phyloP scores from a whole-genome alignment of 2,329 filamentous ascomycete genomes.

The Pseudocercospora vitis region DNA sequence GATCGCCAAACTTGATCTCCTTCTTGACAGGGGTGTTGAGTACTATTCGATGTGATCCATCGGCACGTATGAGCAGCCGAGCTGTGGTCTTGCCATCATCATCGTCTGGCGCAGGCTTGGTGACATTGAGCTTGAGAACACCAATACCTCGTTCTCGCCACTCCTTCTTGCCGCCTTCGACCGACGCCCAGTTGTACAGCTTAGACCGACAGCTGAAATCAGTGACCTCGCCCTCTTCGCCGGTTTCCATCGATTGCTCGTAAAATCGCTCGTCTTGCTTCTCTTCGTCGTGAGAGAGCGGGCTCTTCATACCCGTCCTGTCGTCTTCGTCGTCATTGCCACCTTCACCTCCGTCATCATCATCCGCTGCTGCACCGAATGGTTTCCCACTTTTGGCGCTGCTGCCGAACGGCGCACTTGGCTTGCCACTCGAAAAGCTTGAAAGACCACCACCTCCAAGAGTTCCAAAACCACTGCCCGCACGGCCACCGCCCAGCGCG shows the following conservation, averaged over 20 bases:
- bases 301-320: conserved; percentile 43
- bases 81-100: conserved; percentile 54
- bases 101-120: conserved; percentile 52
- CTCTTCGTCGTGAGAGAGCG: conserved; percentile 55
- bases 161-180: conserved; percentile 54
- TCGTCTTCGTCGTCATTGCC: conserved; percentile 50
- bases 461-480: conserved; percentile 40
- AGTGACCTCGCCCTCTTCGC: conserved; percentile 79
- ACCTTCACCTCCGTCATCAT: conserved; percentile 51
- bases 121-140: conserved; percentile 79
- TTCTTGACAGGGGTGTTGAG: conserved; percentile 81
- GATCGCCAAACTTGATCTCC: conserved; percentile 73
- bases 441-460: conserved; percentile 52
- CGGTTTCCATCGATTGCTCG: conserved; percentile 74
- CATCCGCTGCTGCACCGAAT: conserved; percentile 72
- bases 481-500: conserved; percentile 28
- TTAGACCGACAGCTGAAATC: conserved; percentile 76
- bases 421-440: conserved; percentile 61
- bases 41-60: conserved; percentile 82
- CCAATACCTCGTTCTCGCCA: conserved; percentile 92
- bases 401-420: conserved; percentile 49
- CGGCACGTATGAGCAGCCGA: conserved; percentile 85
- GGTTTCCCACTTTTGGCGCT: conserved; percentile 62
- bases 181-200: conserved; percentile 74
- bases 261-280: conserved; percentile 61